These are phyloP conservation scores for Solanum paucissectum DNA, from an alignment of 257 asterid species.

Conservation along the genomic window DNA sequence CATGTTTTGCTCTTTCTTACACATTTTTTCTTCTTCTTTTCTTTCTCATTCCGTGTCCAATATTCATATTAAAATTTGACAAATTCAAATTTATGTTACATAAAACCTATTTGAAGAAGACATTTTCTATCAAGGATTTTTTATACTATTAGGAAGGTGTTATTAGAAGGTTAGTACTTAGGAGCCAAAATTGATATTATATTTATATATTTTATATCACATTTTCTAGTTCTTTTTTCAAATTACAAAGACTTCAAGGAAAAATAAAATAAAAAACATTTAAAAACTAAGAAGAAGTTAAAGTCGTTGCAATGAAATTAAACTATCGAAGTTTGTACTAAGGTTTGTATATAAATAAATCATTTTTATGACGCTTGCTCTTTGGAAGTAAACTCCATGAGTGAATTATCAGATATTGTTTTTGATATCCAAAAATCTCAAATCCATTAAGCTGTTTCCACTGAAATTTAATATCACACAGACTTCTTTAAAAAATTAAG, in stretches of 20 bases:
- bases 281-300: neutral
- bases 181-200: neutral
- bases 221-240: neutral
- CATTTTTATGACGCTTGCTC: neutral
- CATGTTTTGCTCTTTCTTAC: neutral
- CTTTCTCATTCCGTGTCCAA: fast-evolving
- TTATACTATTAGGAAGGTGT: neutral
- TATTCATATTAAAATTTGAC: neutral
- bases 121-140: neutral
- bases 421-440: neutral
- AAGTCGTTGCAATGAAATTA: neutral
- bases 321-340: neutral
- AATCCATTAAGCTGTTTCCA: neutral
- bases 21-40: neutral
- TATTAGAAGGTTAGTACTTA: neutral
- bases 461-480: neutral
- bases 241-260: neutral
- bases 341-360: neutral
- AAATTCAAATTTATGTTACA: fast-evolving
- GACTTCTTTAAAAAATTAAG: neutral
- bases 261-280: neutral
- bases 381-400: neutral
- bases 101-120: neutral
- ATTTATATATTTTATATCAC: neutral
- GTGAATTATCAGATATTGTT: neutral